These are phyloP conservation scores for Clarireedia homoeocarpa DNA, from an alignment of 2,329 filamentous ascomycete genomes.

Conservation along the genomic window DNA sequence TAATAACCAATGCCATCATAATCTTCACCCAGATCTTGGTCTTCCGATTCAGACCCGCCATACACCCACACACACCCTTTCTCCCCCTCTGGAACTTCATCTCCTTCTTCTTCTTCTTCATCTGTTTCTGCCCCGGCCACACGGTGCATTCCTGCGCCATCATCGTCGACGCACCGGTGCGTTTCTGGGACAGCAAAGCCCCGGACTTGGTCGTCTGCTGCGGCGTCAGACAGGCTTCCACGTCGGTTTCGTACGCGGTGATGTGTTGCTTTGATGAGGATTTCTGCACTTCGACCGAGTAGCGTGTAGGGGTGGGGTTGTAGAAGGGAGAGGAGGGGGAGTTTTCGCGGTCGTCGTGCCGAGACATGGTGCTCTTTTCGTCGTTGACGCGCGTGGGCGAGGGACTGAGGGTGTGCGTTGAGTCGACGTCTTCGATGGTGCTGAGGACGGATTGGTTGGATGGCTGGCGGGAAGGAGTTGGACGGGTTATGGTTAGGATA, in stretches of 20 bases:
- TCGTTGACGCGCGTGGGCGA: background rate
- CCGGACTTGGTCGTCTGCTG: conserved; percentile 4
- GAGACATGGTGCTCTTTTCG: conserved; percentile 11
- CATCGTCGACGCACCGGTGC: background rate
- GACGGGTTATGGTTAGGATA: conserved; percentile 15
- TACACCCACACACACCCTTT: conserved; percentile 41
- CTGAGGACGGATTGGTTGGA: conserved; percentile 34
- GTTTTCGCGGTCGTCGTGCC: no score
- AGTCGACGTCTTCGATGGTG: conserved; percentile 49
- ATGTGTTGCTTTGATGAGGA: conserved; percentile 19
- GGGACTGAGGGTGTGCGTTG: conserved; percentile 11
- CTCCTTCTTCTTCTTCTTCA: conserved; percentile 51
- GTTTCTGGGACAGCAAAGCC: background rate
- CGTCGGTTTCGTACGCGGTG: conserved; percentile 15
- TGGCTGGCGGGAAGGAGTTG: conserved; percentile 9
- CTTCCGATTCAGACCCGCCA: conserved; percentile 45
- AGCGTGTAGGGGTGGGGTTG: conserved; percentile 13
- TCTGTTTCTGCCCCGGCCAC: conserved; percentile 53
- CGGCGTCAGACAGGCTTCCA: conserved; percentile 15
- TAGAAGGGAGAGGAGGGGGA: conserved; percentile 19
- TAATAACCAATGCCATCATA: conserved; percentile 42
- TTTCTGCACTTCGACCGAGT: conserved; percentile 17
- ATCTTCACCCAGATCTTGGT: conserved; percentile 48
- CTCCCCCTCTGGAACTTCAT: conserved; percentile 50
- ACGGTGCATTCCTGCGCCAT: conserved; percentile 40